These are phyloP conservation scores for Ichthyophthirius multifiliis DNA, from an alignment of 169 alveolate genomes.

Conservation along the genomic window DNA sequence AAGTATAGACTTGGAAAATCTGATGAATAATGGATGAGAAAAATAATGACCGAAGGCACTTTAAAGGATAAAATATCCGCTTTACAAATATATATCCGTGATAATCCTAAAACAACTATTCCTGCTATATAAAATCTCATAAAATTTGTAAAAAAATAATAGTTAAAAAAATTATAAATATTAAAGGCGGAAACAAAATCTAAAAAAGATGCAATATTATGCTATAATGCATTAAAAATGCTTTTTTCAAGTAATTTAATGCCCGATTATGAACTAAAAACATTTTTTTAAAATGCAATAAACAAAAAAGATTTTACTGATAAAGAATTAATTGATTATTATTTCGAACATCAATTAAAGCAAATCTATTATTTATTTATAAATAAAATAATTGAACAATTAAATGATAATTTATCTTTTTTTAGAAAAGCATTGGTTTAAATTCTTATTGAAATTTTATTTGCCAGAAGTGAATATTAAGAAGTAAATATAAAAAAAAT, in stretches of 20 bases:
- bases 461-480: background rate
- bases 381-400: background rate
- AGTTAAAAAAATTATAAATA: no score
- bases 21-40: slow-evolving; percentile 16
- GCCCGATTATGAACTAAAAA: background rate
- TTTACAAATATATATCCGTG: background rate
- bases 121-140: background rate
- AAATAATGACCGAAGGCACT: slow-evolving; percentile 9
- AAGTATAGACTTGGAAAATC: background rate
- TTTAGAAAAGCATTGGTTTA: background rate
- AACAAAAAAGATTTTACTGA: background rate
- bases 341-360: background rate
- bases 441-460: background rate
- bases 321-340: background rate
- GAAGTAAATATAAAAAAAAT: background rate
- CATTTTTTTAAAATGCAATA: background rate
- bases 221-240: background rate
- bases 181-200: background rate
- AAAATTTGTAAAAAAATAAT: background rate
- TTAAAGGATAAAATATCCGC: slow-evolving; percentile 17
- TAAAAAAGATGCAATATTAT: background rate
- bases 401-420: background rate
- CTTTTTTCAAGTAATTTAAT: background rate
- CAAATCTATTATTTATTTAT: background rate
- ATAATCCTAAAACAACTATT: slow-evolving; percentile 3